These are phyloP conservation scores for Herpotrichia juniperi DNA, from an alignment of 2,329 filamentous ascomycete genomes.

Conservation along the genomic window DNA sequence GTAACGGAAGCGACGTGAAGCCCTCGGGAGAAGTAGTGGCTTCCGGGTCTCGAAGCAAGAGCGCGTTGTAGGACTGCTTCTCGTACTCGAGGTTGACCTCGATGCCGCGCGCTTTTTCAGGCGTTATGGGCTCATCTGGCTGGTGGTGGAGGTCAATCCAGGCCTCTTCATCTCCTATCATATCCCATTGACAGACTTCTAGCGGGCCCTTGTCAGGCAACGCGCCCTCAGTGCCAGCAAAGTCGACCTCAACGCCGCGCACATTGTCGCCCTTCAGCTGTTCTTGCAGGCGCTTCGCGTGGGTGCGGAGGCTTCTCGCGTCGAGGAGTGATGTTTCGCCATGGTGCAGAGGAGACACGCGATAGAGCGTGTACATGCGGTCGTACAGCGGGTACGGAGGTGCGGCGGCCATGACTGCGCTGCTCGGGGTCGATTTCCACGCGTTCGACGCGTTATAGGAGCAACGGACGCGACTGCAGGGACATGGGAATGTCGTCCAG, in stretches of 20 bases:
- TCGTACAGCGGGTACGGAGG: slow-evolving; percentile 55
- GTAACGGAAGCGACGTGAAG: slow-evolving; percentile 57
- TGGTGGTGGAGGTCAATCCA: slow-evolving; percentile 47
- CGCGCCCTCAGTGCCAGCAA: slow-evolving; percentile 44
- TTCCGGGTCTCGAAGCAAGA: slow-evolving; percentile 52
- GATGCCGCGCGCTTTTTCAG: slow-evolving; percentile 49
- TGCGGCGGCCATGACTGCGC: slow-evolving; percentile 37
- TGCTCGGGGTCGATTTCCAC: background rate
- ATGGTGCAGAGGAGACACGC: slow-evolving; percentile 61
- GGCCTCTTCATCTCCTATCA: slow-evolving; percentile 48
- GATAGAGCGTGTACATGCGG: slow-evolving; percentile 61
- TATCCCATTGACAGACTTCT: slow-evolving; percentile 54
- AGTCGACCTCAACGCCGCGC: slow-evolving; percentile 52
- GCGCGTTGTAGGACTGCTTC: slow-evolving; percentile 55
- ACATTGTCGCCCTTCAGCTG: slow-evolving; percentile 57
- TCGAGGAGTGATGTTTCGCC: slow-evolving; percentile 43
- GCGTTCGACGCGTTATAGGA: background rate
- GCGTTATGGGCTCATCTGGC: slow-evolving; percentile 28
- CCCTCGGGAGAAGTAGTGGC: slow-evolving; percentile 34
- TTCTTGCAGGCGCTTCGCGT: slow-evolving; percentile 56
- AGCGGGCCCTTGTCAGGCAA: slow-evolving; percentile 55
- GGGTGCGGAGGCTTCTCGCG: slow-evolving; percentile 48
- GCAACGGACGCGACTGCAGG: background rate
- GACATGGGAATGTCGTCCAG: background rate
- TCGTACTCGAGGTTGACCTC: slow-evolving; percentile 58